These are phyloP conservation scores for Rutidosis leptorrhynchoides DNA, from an alignment of 129 eudicot genomes.

Conservation along the genomic window DNA sequence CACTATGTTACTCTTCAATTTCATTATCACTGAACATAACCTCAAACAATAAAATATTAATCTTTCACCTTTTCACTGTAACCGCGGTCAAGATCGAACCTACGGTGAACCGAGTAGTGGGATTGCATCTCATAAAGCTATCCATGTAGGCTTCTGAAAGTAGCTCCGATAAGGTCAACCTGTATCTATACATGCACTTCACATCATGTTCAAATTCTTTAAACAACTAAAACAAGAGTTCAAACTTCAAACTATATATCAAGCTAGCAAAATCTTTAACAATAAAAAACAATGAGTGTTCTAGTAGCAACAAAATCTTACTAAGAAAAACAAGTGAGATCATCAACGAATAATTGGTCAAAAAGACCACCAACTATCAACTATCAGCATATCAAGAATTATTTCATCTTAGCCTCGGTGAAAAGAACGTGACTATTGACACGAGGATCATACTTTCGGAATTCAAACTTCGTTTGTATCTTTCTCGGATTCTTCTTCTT, in stretches of 20 bases:
- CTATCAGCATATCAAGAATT: slow-evolving; percentile 17
- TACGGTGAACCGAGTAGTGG: background rate
- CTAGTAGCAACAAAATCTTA: slow-evolving; percentile 6
- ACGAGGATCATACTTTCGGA: slow-evolving; percentile 89
- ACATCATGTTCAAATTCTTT: background rate
- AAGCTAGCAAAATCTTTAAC: background rate
- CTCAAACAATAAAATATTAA: background rate
- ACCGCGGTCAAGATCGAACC: background rate
- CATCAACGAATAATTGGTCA: background rate
- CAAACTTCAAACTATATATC: background rate
- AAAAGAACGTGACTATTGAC: slow-evolving; percentile 82
- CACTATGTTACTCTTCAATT: background rate
- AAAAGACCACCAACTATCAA: slow-evolving; percentile 8
- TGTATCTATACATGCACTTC: background rate
- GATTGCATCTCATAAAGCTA: background rate
- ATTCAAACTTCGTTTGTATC: slow-evolving; percentile 69
- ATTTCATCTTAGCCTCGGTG: slow-evolving; percentile 88
- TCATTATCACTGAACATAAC: background rate
- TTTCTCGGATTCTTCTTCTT: slow-evolving; percentile 84
- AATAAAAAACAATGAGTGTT: background rate
- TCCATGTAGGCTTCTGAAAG: background rate
- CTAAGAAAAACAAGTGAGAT: background rate
- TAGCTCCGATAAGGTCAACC: background rate
- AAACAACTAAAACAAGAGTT: slow-evolving; percentile 10
- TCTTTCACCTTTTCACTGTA: background rate